Evolutionary conservation across 2,329 filamentous ascomycete genomes (phyloP).

Genomic region (Fusarium duplospermum): DNA sequence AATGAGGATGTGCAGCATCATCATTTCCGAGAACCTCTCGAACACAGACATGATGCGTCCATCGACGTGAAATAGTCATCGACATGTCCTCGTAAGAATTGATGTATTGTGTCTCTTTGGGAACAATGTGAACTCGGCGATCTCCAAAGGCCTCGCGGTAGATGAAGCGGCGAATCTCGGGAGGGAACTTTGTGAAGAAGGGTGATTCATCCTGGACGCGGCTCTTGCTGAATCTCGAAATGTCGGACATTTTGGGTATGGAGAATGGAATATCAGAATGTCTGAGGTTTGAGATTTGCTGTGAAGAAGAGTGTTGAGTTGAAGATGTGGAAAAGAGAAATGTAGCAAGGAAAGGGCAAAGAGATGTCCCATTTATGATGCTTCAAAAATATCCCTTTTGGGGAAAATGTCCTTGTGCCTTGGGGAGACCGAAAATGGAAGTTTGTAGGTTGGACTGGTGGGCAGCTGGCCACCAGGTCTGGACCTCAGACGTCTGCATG

Average conservation of each 20-base stretch:
- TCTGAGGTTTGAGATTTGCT: neutral
- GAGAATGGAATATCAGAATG: neutral
- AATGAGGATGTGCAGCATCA: neutral
- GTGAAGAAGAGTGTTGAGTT: neutral
- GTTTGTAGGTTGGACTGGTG: neutral
- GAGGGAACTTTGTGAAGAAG: conserved; percentile 3
- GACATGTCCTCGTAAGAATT: neutral
- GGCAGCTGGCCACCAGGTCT: neutral
- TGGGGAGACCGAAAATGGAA: neutral
- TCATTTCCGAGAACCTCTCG: neutral
- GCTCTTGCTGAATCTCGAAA: neutral
- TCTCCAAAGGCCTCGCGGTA: neutral
- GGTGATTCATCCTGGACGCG: neutral
- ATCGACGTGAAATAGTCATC: neutral
- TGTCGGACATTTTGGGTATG: neutral
- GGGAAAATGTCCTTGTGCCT: neutral
- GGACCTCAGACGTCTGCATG: neutral
- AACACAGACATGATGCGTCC: neutral
- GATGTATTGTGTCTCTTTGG: neutral
- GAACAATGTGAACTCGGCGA: neutral
- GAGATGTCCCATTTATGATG: neutral
- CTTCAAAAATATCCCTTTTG: neutral
- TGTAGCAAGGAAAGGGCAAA: neutral
- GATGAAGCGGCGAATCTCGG: conserved; percentile 2
- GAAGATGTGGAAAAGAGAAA: neutral